phyloP scores from a whole-genome alignment of 371 early-diverging fungal species.

The Syncephalis fuscata region DNA sequence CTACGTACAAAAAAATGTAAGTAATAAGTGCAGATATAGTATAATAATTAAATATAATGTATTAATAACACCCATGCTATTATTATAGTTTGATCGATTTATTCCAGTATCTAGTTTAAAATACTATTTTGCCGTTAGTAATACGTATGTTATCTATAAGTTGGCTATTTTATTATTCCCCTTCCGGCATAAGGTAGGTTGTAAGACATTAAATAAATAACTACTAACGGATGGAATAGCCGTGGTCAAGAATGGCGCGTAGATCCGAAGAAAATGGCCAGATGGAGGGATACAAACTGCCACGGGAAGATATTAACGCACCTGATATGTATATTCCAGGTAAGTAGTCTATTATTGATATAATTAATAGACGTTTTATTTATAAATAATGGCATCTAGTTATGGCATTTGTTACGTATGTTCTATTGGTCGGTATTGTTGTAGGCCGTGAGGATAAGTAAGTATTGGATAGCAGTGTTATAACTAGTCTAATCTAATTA shows the following conservation, averaged over 20 bases:
- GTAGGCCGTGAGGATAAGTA: constrained; percentile 42
- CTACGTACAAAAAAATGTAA: constrained; percentile 85
- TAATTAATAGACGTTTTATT: background rate
- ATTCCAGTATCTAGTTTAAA: constrained; percentile 72
- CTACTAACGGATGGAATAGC: constrained; percentile 14
- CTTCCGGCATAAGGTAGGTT: constrained; percentile 73
- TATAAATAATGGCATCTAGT: constrained; percentile 14
- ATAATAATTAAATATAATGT: too few relatives aligned
- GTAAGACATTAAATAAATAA: background rate
- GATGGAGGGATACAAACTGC: constrained; percentile 69
- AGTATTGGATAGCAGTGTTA: background rate
- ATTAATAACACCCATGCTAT: background rate
- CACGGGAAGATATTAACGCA: constrained; percentile 82
- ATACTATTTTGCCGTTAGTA: constrained; percentile 94
- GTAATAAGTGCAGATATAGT: constrained; percentile 4
- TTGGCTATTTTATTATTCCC: constrained; percentile 83
- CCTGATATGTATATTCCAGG: constrained; percentile 97
- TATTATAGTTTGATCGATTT: constrained; percentile 55
- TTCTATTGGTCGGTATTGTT: constrained; percentile 69
- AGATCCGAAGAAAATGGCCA: constrained; percentile 72
- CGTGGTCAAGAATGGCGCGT: constrained; percentile 62
- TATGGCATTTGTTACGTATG: constrained; percentile 91
- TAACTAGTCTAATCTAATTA: background rate
- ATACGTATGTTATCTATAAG: constrained; percentile 84
- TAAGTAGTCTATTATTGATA: constrained; percentile 5